Evolutionary conservation across 192 early-diverging fungal species (phyloP), one percentile per base, ranked within the genome.

Genomic region (Mortierella alpina): DNA sequence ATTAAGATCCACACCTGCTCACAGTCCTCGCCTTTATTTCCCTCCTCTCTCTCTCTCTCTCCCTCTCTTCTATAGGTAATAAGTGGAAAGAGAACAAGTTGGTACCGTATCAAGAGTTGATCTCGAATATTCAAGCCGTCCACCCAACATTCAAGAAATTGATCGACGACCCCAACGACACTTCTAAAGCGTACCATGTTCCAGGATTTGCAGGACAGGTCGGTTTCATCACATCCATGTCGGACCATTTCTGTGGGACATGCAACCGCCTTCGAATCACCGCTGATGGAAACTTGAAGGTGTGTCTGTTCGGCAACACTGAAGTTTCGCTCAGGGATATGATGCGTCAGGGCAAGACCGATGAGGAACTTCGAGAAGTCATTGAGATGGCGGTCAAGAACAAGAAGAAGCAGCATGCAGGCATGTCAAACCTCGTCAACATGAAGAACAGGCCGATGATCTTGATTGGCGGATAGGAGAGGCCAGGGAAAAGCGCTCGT

Each of bases 201-300:
- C 88, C 90, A 7, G 96, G 94, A 6, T 96, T 91, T 70, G 68
- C 64, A 23, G 96, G 96, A n/a, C 90, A 92, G 79, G 91, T 99
- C 83, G 98, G 98, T 0, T 99, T 98, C 75, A 98, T 99, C 59
- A 96, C 95, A 5, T 97, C 95, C 3, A 99, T 99, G 97, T 95
- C 96, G n/a, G 91, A 97, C 48, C 94, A 97, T 63, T 99, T 99
- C 66, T 99, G 96, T 85, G 88, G 91, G 6, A 94, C 96, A 1
- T 99, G 97, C 81, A 98, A 97, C 75, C 91, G 97, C 18, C 83
- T 99, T 47, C 92, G 97, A 9, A 88, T 99, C 50, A 91, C 96
- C 20, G 95, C 97, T 3, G 96, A 99, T 76, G 97, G 97, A 6
- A 96, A 95, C 71, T 81, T 99, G 63, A 99, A 99, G 76, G 87